These are phyloP conservation scores for Macrophomina tecta DNA, from an alignment of 2,329 filamentous ascomycete species.

Conservation along the genomic window DNA sequence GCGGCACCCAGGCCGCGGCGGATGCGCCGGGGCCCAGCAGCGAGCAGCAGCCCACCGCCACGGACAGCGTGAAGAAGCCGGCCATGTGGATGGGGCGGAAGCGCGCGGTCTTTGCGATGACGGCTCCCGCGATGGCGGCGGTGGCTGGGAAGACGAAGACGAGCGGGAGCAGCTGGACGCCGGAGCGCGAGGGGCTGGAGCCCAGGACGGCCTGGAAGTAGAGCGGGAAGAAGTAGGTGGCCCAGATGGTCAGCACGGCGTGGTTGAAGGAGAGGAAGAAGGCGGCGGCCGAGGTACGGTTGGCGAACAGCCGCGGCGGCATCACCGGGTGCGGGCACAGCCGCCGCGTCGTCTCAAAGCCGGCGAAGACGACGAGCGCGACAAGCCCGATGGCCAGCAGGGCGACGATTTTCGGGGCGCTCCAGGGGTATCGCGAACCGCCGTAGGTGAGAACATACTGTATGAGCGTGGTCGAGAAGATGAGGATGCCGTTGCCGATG, in stretches of 20 bases:
- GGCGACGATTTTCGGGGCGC: constrained; percentile 41
- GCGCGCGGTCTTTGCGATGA: constrained; percentile 40
- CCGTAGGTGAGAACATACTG: constrained; percentile 49
- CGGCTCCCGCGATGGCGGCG: constrained; percentile 34
- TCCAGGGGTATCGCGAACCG: constrained; percentile 43
- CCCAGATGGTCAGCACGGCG: constrained; percentile 44
- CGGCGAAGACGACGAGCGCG: constrained; percentile 38
- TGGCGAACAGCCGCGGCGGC: constrained; percentile 41
- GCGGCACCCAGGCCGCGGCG: constrained; percentile 31
- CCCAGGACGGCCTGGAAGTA: constrained; percentile 51
- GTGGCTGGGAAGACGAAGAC: constrained; percentile 36
- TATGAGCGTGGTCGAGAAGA: constrained; percentile 42
- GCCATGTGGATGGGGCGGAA: constrained; percentile 31
- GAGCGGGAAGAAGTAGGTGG: constrained; percentile 44
- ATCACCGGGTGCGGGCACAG: constrained; percentile 43
- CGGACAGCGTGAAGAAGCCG: constrained; percentile 35
- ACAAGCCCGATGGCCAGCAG: constrained; percentile 46
- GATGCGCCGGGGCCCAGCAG: constrained; percentile 29
- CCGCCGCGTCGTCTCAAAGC: constrained; percentile 47
- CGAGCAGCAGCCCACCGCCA: constrained; percentile 35
- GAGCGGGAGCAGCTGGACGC: constrained; percentile 46
- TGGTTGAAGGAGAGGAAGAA: constrained; percentile 39
- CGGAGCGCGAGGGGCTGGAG: constrained; percentile 45
- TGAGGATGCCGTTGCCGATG: constrained; percentile 44
- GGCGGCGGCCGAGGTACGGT: constrained; percentile 34